Evolutionary conservation across 1,139 yeast species (phyloP), one percentile per base, ranked within the genome.

Genomic region (Sugiyamaella japonica): DNA sequence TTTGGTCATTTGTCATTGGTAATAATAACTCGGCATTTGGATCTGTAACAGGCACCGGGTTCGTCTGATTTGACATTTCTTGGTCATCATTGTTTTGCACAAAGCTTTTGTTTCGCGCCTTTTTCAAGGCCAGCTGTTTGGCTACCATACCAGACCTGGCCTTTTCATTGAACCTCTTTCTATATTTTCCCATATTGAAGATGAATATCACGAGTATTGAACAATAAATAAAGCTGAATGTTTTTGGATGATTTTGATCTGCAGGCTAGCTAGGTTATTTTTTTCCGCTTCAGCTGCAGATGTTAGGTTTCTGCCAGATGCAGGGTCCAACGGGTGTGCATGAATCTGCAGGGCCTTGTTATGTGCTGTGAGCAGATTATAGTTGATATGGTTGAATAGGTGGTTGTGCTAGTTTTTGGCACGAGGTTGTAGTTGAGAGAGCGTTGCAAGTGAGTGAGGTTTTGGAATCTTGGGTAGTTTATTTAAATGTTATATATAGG

Each of bases 121-220:
- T 73, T 61, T 83, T 85, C 63, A 89, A 74, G 48, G 85, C 84
- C 37, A 86, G 84, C 67, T 86, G 88, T 75, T 86, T 88, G 39
- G 91, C 85, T 65, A 89, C 84, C 81, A 86, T 86, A 32, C 96
- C 96, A 3, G 89, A 67, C 38, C 95, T 81, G 55, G 95, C 96
- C 75, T 86, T 87, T 70, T 86, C 96, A 70, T 89, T 89, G 74
- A 85, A 86, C 59, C 96, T 73, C 69, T 82, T 81, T 63, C 95
- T 79, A 69, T 86, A 88, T 61, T 85, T 86, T 56, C 93, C 96
- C 96, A 89, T 88, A 2, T 15, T 40, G 38, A 28, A 20, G 25
- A 20, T 20, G 25, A 20, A 20, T 20, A 23, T 25, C 2, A 16
- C 9, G 31, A n/a, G 28, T 4, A 29, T 3, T 13, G 3, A 23